A percentile compares a stretch with the other conserved stretches of the same genome.
phyloP scores from a whole-genome alignment of 2,329 filamentous ascomycete genomes.

The Phaeophleospora eucalypticola region DNA sequence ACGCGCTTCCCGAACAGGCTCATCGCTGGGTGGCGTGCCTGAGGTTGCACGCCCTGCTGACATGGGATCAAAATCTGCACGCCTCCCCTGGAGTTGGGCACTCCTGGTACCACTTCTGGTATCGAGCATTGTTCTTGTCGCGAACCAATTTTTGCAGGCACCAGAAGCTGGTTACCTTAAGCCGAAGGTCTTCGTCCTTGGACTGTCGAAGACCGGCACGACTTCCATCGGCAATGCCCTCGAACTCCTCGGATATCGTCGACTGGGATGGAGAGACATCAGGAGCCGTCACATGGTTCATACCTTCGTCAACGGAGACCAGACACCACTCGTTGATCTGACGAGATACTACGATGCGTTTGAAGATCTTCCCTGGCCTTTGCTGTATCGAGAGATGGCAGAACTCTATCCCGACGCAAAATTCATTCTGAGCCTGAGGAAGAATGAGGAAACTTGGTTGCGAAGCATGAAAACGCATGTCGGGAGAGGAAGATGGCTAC shows the following conservation, averaged over 20 bases:
- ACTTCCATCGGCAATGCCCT: slow-evolving; percentile 31
- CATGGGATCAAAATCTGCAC: not conserved
- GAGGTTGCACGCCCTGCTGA: no score
- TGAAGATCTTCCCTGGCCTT: slow-evolving; percentile 31
- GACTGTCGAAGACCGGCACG: slow-evolving; percentile 31
- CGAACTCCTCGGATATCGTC: slow-evolving; percentile 27
- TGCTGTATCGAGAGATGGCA: slow-evolving; percentile 29
- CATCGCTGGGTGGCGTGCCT: no score
- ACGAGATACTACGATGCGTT: slow-evolving; percentile 30
- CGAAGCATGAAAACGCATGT: slow-evolving; percentile 28
- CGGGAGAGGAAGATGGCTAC: slow-evolving; percentile 24
- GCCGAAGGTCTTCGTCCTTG: slow-evolving; percentile 32
- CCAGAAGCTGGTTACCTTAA: slow-evolving; percentile 18
- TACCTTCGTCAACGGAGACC: slow-evolving; percentile 26
- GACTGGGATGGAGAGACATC: slow-evolving; percentile 31
- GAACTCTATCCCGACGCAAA: slow-evolving; percentile 27
- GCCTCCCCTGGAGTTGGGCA: not conserved
- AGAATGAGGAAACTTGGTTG: slow-evolving; percentile 30
- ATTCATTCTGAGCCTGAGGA: slow-evolving; percentile 28
- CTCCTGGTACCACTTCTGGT: not conserved
- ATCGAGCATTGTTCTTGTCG: not conserved
- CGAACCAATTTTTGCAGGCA: slow-evolving; percentile 11
- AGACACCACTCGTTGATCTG: slow-evolving; percentile 19
- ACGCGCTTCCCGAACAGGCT: no score
- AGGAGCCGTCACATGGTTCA: slow-evolving; percentile 30